Evolutionary conservation across 2,329 filamentous ascomycete species (phyloP), one percentile per base, ranked within the genome.

Genomic region (Aspergillus clavatus): DNA sequence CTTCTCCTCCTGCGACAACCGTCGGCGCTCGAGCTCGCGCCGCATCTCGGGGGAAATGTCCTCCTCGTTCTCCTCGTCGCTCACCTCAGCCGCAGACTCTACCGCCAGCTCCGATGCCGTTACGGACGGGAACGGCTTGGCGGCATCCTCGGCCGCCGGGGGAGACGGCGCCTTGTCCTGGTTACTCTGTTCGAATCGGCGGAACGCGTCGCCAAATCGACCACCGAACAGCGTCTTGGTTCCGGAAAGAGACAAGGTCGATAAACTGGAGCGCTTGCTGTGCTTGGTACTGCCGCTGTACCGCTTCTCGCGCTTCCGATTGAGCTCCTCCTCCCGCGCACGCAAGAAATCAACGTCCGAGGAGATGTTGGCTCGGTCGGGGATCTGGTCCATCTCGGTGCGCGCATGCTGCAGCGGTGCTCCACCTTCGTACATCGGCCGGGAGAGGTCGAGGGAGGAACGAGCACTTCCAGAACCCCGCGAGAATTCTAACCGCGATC

Each of bases 121-220:
- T 41, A 90, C 87, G 0, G 87, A 85, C 11, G 84, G 86, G 28
- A 86, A 62, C 12, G 69, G 58, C 52, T 62, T 63, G 39, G 72
- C 68, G n/a, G 57, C 59, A 27, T 70, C 67, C 37, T 74, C 72
- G 2, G 69, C 56, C 68, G 76, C 56, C 68, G 76, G 67, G 5
- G 65, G 59, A 2, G 61, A 65, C 19, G 59, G 61, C 26, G 58
- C 53, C 37, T 67, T 66, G 38, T 68, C 61, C 33, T 56, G 58
- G 48, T 66, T 67, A 47, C 74, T 78, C 19, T 73, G 76, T 65
- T 98, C 93, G 56, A 97, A 97, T 5, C 86, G 80, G 60, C 91
- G 89, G 71, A 97, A 96, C 3, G 91, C 90, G 58, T 96, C 90
- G 0, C 90, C 89, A 64, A 97, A 96, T 56, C 86, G 89, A 19